Base-by-base conservation (phyloP, 2,329 filamentous ascomycete species). In the Bipolaris zeicola region DNA sequence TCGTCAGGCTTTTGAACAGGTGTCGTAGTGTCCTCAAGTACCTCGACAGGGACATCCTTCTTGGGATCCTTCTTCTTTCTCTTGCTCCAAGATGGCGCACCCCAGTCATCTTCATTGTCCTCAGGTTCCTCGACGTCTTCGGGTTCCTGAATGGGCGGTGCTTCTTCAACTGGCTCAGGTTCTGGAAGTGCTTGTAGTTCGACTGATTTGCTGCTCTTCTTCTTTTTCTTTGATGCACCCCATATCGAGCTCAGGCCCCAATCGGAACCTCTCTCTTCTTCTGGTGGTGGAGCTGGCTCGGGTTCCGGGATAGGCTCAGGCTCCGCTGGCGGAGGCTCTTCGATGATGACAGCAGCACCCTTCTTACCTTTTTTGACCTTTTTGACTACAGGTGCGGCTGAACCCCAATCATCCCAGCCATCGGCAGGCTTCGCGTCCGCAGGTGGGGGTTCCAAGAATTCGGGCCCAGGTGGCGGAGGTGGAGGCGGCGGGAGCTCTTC, bases 41-140 rank as follows among this genome's bases (percentile, higher is more conserved):
- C 72, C 33, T 77, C 75, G 22, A 77, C 60, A 6, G 73, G 67
- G 13, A 70, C 73, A 43, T 78, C 76, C 59, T 78, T 80, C 61
- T 73, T 74, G 7, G 69, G 67, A 22, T 61, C 63, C 39, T 67
- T 79, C 55, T 75, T 65, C 57, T 70, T 75, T 50, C 70, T 85
- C 58, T 82, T 85, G 5, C 81, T 79, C 49, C 81, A 84, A 31
- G 81, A 82, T 79, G 85, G 87, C 45, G 82, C 81, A 57, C 78
- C 81, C 70, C 85, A 85, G 62, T 85, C 84, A 55, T 83, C 83
- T 51, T 84, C 82, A 13, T 78, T 76, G 26, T 81, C 73, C 55
- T 79, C 79, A 2, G 81, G 79, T 64, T 84, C 82, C 55, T 83
- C 80, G 6, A 83, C 75, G 22, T 71, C 76, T 59, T 80, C 80